Conservation (phyloP, 495 filamentous ascomycete species). For the Neurospora sp. region DNA sequence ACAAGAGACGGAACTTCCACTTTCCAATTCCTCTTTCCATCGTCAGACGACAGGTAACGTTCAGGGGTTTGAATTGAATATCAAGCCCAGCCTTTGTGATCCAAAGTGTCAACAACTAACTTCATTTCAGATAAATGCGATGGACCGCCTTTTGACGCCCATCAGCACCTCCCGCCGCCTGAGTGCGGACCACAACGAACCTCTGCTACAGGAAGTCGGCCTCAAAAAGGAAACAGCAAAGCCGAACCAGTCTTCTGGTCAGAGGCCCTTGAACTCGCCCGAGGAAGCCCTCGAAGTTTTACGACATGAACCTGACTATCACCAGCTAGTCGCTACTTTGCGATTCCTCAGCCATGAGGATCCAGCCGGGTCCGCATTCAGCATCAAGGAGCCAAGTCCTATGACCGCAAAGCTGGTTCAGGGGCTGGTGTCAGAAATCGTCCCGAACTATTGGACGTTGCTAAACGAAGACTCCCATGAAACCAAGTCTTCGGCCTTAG, state of each 20-base stretch:
- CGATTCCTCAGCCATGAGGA: conserved; percentile 38
- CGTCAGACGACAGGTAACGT: neutral
- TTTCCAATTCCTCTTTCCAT: neutral
- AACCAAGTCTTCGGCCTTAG: conserved; percentile 15
- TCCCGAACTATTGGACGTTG: conserved; percentile 69
- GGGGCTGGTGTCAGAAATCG: conserved; percentile 53
- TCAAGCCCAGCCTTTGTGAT: neutral
- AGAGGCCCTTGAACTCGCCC: conserved; percentile 24
- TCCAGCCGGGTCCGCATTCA: conserved; percentile 30
- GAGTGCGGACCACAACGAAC: neutral
- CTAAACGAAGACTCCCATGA: conserved; percentile 36
- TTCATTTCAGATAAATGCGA: conserved; percentile 5
- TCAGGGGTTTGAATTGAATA: neutral
- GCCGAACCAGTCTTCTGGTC: conserved; percentile 1
- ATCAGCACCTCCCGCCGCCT: conserved; percentile 25
- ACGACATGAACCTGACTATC: conserved; percentile 52
- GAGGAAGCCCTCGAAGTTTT: conserved; percentile 53
- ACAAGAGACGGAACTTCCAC: neutral
- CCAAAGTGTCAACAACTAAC: conserved; percentile 4
- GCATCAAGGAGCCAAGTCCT: conserved; percentile 53
- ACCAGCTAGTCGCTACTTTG: conserved; percentile 43
- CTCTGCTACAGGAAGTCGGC: conserved; percentile 10
- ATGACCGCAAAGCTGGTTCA: conserved; percentile 60
- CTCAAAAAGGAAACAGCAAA: conserved; percentile 8
- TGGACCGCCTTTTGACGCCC: conserved; percentile 42